Conservation (phyloP, 2,329 filamentous ascomycete genomes). For the Colletotrichum destructivum region DNA sequence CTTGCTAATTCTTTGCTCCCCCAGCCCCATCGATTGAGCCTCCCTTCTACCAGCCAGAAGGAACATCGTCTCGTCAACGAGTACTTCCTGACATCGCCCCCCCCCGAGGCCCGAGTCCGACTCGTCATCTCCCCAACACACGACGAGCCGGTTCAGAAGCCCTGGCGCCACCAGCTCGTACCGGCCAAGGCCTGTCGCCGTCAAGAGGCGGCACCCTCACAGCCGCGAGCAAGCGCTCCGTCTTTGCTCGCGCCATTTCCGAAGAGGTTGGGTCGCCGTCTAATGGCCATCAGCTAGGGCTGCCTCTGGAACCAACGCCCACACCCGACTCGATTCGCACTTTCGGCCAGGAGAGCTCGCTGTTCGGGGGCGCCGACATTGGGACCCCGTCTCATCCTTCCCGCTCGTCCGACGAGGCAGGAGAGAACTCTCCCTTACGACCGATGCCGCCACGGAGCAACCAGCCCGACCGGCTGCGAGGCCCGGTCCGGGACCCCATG, state of each 20-base stretch:
- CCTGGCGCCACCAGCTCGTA: neutral
- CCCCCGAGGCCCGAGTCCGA: slow-evolving; percentile 20
- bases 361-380: slow-evolving; percentile 33
- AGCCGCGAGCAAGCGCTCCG: slow-evolving; percentile 1
- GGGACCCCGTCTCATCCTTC: neutral
- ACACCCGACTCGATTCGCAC: slow-evolving; percentile 36
- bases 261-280: slow-evolving; percentile 2
- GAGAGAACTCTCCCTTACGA: slow-evolving; percentile 9
- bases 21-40: slow-evolving; percentile 14
- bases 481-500: slow-evolving; percentile 17
- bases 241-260: slow-evolving; percentile 30
- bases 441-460: slow-evolving; percentile 17
- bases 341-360: slow-evolving; percentile 41
- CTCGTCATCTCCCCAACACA: neutral
- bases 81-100: slow-evolving; percentile 25
- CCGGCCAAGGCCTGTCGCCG: neutral
- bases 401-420: slow-evolving; percentile 15
- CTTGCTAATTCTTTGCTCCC: slow-evolving; percentile 15
- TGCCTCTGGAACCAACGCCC: neutral
- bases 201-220: slow-evolving; percentile 1
- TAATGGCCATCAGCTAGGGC: neutral
- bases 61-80: neutral
- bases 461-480: neutral
- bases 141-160: slow-evolving; percentile 10
- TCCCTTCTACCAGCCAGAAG: slow-evolving; percentile 10